phyloP scores from a whole-genome alignment of 768 basidiomycete genomes.

The Xerocomus spinulosus region DNA sequence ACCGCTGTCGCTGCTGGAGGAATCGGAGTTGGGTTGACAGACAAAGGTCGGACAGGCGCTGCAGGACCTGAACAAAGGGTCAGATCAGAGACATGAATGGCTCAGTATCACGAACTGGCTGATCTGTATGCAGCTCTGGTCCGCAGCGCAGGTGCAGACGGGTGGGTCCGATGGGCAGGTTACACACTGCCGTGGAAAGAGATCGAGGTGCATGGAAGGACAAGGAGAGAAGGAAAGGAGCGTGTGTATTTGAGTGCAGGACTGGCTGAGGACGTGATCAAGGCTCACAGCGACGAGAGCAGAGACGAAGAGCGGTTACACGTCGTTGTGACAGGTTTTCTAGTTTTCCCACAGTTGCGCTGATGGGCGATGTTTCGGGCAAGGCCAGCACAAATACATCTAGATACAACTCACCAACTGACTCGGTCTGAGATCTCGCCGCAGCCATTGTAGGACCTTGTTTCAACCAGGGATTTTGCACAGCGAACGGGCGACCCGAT shows the following conservation, averaged over 20 bases:
- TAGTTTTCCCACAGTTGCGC: neutral
- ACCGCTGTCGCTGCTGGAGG: slow-evolving; percentile 7
- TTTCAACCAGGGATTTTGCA: neutral
- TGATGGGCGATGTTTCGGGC: neutral
- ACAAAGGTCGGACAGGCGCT: slow-evolving; percentile 45
- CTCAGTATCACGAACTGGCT: slow-evolving; percentile 43
- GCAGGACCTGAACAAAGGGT: slow-evolving; percentile 47
- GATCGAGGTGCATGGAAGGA: slow-evolving; percentile 31
- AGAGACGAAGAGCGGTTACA: slow-evolving; percentile 3
- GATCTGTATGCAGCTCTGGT: slow-evolving; percentile 57
- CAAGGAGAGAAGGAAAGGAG: slow-evolving; percentile 31
- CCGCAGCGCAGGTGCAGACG: slow-evolving; percentile 50
- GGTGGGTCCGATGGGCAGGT: slow-evolving; percentile 45
- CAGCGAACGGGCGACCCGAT: too few species aligned
- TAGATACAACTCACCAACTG: too few species aligned
- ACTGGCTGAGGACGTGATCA: slow-evolving; percentile 12
- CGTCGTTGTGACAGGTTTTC: neutral
- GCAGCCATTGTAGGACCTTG: too few species aligned
- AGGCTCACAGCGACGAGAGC: slow-evolving; percentile 11
- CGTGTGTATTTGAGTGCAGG: slow-evolving; percentile 25
- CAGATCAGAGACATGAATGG: slow-evolving; percentile 2
- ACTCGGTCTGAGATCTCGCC: too few species aligned
- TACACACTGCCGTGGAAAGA: slow-evolving; percentile 46
- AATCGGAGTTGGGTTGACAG: slow-evolving; percentile 41
- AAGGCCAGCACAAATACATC: neutral